Evolutionary conservation across 2,329 filamentous ascomycete species (phyloP).

Genomic region (Capronia americana): DNA sequence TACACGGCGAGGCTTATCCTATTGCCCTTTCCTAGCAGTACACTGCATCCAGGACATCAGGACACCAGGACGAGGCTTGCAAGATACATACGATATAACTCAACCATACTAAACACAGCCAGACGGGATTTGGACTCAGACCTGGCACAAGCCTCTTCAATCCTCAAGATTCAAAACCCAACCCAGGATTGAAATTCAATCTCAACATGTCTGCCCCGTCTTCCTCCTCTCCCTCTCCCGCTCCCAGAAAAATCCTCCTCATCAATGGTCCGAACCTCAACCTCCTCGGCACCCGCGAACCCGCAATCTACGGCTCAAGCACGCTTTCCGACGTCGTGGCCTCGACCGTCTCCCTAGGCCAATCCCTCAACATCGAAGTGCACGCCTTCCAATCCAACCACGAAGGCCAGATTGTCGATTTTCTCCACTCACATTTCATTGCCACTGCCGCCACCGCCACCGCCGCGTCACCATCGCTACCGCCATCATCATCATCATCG

Average conservation of each 20-base stretch:
- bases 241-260: conserved; percentile 66
- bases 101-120: too few species aligned
- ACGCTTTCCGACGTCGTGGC: conserved; percentile 69
- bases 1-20: neutral
- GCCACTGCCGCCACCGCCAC: too few species aligned
- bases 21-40: neutral
- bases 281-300: conserved; percentile 76
- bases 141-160: neutral
- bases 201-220: neutral
- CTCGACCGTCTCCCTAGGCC: conserved; percentile 58
- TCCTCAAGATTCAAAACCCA: neutral
- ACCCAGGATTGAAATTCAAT: neutral
- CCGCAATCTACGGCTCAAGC: conserved; percentile 72
- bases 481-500: neutral
- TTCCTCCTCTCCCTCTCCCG: neutral
- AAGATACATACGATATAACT: too few species aligned
- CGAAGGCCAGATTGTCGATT: conserved; percentile 75
- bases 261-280: conserved; percentile 87
- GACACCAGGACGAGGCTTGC: neutral
- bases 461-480: conserved; percentile 8
- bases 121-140: neutral
- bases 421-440: conserved; percentile 65
- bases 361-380: conserved; percentile 58
- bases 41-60: neutral
- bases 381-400: conserved; percentile 76